Percentiles rank a stretch among this genome's conserved stretches.
These are phyloP conservation scores for Coleophoma cylindrospora DNA, from an alignment of 2,329 filamentous ascomycete species.

Conservation along the genomic window DNA sequence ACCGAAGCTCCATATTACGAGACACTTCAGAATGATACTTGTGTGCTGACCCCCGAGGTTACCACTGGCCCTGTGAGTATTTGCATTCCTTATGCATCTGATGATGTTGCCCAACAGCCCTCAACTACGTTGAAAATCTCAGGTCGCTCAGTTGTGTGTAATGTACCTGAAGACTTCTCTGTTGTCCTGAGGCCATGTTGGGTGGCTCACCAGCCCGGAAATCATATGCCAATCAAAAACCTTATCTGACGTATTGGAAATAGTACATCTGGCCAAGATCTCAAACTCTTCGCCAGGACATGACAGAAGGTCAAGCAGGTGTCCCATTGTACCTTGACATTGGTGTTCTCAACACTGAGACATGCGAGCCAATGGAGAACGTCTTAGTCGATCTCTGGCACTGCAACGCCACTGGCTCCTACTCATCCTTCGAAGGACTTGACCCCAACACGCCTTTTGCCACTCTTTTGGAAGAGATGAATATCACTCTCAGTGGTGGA, in stretches of 20 bases:
- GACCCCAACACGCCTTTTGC: slow-evolving; percentile 25
- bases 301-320: slow-evolving; percentile 40
- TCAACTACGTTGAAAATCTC: too few species aligned
- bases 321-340: slow-evolving; percentile 43
- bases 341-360: slow-evolving; percentile 47
- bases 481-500: slow-evolving; percentile 17
- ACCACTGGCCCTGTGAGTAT: slow-evolving; percentile 37
- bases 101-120: too few species aligned
- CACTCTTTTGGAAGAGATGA: slow-evolving; percentile 23
- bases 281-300: slow-evolving; percentile 36
- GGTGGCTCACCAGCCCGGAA: too few species aligned
- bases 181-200: too few species aligned
- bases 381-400: slow-evolving; percentile 46
- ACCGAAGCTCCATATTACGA: slow-evolving; percentile 11
- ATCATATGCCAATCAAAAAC: too few species aligned
- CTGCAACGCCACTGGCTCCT: slow-evolving; percentile 23
- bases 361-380: slow-evolving; percentile 43
- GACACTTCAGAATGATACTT: slow-evolving; percentile 32
- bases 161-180: too few species aligned
- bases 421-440: slow-evolving; percentile 23
- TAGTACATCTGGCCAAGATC: slow-evolving; percentile 38
- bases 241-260: too few species aligned
- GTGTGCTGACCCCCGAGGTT: slow-evolving; percentile 45
- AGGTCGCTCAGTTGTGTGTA: too few species aligned
- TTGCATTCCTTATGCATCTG: too few species aligned